Percentiles rank a stretch among this genome's conserved stretches.
Conservation (phyloP, 352 stramenopile genomes). For the Phytophthora europaea region DNA sequence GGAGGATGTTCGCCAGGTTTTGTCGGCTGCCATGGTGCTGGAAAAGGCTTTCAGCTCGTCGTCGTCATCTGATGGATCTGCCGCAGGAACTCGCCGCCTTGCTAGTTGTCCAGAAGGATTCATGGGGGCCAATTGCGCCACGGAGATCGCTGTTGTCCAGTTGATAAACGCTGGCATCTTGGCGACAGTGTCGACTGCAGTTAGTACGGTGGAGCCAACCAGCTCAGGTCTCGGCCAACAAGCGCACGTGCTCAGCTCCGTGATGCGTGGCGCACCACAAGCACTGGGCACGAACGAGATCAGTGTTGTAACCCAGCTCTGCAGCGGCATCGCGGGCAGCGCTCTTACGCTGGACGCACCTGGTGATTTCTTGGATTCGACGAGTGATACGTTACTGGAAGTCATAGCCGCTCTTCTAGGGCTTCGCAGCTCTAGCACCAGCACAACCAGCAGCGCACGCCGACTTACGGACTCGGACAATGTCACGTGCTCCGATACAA, state of each 20-base stretch:
- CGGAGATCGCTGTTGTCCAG: slow-evolving; percentile 46
- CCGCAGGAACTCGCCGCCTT: slow-evolving; percentile 17
- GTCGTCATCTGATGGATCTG: slow-evolving; percentile 6
- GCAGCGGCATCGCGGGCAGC: slow-evolving; percentile 50
- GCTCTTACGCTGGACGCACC: slow-evolving; percentile 54
- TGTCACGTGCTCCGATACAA: slow-evolving; percentile 6
- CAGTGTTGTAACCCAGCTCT: slow-evolving; percentile 49
- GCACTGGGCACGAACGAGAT: slow-evolving; percentile 49
- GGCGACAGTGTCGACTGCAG: slow-evolving; percentile 38
- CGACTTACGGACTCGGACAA: slow-evolving; percentile 20
- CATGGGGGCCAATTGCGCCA: slow-evolving; percentile 56
- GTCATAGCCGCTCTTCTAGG: slow-evolving; percentile 56
- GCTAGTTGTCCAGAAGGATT: slow-evolving; percentile 43
- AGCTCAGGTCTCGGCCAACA: slow-evolving; percentile 62
- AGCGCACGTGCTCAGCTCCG: slow-evolving; percentile 52
- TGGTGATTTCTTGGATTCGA: slow-evolving; percentile 51
- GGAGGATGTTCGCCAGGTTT: slow-evolving; percentile 42
- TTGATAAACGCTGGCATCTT: slow-evolving; percentile 58
- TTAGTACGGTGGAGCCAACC: slow-evolving; percentile 50
- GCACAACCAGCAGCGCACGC: slow-evolving; percentile 1
- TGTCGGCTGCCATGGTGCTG: slow-evolving; percentile 61
- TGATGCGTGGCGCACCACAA: slow-evolving; percentile 49
- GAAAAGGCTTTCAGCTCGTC: slow-evolving; percentile 44
- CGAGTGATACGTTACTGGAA: slow-evolving; percentile 49
- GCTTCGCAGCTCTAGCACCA: slow-evolving; percentile 22